Evolutionary conservation across 164 flowering plant genomes (phyloP), one percentile per base, ranked within the genome.

Genomic region (Sedum album): DNA sequence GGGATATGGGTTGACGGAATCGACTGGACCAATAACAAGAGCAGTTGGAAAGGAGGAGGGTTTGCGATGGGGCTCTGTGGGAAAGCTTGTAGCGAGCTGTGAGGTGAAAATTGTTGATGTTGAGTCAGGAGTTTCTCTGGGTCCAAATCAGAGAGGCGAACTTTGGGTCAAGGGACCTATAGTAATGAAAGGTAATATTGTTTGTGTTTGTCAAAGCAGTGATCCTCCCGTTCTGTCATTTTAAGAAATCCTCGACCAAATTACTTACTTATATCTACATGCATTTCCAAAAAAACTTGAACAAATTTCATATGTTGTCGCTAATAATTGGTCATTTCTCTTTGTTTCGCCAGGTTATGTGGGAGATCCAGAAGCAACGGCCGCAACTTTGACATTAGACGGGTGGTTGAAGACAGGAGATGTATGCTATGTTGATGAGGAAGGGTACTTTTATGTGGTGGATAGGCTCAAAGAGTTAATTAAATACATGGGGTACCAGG

Each of bases 341-440:
- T 48, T 26, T 53, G 31, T 11, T n/a, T 30, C 11, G 23, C 31
- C 65, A 79, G 82, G 92, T 28, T 87, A 87, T 68, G 31, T 78
- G 48, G 79, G 70, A 0, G 75, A 85, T 20, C 48, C 70, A 36
- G 71, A 79, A 49, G 84, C 86, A 20, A 87, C 85, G 1, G 28
- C 77, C 6, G 70, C 66, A 25, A 70, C 76, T 11, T 35, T 85
- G 49, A 74, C 36, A 28, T 17, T 69, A 4, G 87, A 79, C 11
- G 90, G 87, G 23, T 87, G 93, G 93, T 67, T 85, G 69, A 87
- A 68, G 66, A 85, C 88, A 0, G 93, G 93, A 5, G 88, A 87
- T 66, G 77, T 87, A 5, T 85, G 93, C 68, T 84, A 82, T 57
- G 71, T 87, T 20, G 86, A 87, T 63, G 53, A 73, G 6, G 85